Evolutionary conservation across 345 rosid species (phyloP).

Genomic region (Syzygium oleosum): DNA sequence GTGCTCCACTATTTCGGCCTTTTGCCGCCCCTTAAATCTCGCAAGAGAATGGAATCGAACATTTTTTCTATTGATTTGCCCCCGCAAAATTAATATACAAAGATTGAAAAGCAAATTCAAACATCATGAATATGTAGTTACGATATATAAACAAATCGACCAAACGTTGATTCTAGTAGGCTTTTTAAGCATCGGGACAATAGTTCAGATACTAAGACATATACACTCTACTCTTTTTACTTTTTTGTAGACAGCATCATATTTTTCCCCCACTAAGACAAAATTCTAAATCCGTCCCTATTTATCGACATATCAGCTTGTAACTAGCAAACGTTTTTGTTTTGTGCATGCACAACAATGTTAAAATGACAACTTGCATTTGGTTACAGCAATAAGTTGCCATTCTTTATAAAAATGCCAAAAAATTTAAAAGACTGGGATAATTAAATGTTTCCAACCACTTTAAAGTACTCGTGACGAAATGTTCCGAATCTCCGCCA

Average conservation of each 20-base stretch:
- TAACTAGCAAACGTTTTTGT: not conserved
- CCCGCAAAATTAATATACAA: not conserved
- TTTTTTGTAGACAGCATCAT: not conserved
- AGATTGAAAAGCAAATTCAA: not conserved
- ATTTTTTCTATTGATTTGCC: not conserved
- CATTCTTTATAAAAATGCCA: too few relatives aligned
- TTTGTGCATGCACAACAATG: too few relatives aligned
- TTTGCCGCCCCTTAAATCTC: not conserved
- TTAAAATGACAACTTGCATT: not conserved
- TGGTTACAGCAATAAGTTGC: not conserved
- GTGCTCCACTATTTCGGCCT: not conserved
- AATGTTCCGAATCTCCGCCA: not conserved
- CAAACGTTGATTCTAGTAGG: not conserved
- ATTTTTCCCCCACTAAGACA: too few relatives aligned
- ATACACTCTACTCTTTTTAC: not conserved
- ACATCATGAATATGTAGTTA: not conserved
- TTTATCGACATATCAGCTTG: not conserved
- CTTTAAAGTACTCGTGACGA: not conserved
- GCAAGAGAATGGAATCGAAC: not conserved
- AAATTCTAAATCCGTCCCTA: not conserved
- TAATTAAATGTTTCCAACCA: not conserved
- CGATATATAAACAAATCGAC: not conserved
- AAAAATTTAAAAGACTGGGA: not conserved
- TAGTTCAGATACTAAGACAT: not conserved
- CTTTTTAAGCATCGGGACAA: not conserved